Evolutionary conservation across 169 alveolate species (phyloP), one percentile per base, ranked within the genome.

Genomic region (Theileria luwenshuni): DNA sequence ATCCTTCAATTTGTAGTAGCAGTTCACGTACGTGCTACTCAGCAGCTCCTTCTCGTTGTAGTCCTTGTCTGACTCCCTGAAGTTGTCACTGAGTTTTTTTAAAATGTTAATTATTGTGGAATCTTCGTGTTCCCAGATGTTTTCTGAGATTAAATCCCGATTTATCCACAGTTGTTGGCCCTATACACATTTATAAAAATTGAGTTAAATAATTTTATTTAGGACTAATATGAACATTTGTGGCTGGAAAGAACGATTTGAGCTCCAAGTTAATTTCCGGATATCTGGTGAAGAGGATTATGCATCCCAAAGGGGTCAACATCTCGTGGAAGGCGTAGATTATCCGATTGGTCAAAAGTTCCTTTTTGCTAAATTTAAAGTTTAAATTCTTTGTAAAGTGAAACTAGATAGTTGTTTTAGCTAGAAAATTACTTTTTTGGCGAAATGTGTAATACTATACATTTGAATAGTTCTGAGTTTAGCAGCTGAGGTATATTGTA

Each of bases 401-500:
- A 38, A 38, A 13, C 21, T 7, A 19, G 5, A 51, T n/a, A 21
- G 45, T 5, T 38, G 45, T 10, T 38, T 10, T 38, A 38, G n/a
- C n/a, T n/a, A n/a, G 28, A 51, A 23, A 76, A 56, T 47, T 25
- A 79, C 83, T 79, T 79, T 54, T 62, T 61, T 3, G 8, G 12
- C 21, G 35, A 71, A 6, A 79, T 30, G 41, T 68, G 54, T 17
- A 79, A 5, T 17, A 79, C 65, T 19, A 69, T 74, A 47, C 77
- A 71, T 49, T 59, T 69, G 64, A 79, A 79, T 21, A 15, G 48
- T 42, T 67, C 70, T 33, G 64, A 59, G 13, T 67, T 72, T 52
- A 79, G 32, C 15, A 79, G 25, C 59, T 17, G 28, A 23, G 60
- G 83, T 7, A 79, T 19, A 71, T 72, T 70, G 71, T 47, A 67